Percentiles rank a stretch among this genome's conserved stretches.
These are phyloP conservation scores for Calonectria hawksworthii DNA, from an alignment of 2,329 filamentous ascomycete genomes.

Conservation along the genomic window DNA sequence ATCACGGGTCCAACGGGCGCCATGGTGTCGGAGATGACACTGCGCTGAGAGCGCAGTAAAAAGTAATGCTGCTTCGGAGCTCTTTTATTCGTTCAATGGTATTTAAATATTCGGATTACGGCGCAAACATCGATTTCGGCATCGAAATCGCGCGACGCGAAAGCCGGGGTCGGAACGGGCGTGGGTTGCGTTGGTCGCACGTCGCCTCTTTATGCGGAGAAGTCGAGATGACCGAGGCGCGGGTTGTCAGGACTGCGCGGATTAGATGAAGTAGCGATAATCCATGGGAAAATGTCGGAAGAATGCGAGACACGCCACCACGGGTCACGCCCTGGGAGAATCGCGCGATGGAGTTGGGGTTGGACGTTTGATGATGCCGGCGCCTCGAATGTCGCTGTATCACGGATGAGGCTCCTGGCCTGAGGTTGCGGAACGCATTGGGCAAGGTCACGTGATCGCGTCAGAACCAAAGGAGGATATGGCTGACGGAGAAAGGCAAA, in stretches of 20 bases:
- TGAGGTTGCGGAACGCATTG: constrained; percentile 38
- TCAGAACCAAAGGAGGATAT: not conserved
- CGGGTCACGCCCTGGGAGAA: constrained; percentile 9
- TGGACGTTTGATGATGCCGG: constrained; percentile 39
- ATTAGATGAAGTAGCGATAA: constrained; percentile 27
- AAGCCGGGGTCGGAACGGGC: constrained; percentile 21
- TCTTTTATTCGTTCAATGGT: constrained; percentile 34
- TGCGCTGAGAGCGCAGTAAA: constrained; percentile 42
- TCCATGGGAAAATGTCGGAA: constrained; percentile 27
- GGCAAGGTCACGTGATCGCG: constrained; percentile 40
- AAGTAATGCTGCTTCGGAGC: constrained; percentile 26
- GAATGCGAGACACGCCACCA: constrained; percentile 1
- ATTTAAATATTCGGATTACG: constrained; percentile 26
- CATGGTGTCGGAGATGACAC: constrained; percentile 58
- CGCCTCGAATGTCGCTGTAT: constrained; percentile 41
- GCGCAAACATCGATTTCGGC: constrained; percentile 41
- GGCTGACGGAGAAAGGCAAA: not conserved
- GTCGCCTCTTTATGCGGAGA: constrained; percentile 43
- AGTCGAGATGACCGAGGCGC: constrained; percentile 40
- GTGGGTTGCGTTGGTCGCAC: constrained; percentile 35
- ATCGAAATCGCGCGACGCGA: constrained; percentile 33
- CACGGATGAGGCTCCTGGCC: constrained; percentile 43
- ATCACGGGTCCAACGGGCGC: constrained; percentile 67
- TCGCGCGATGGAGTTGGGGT: constrained; percentile 25
- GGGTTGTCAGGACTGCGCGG: constrained; percentile 35